Evolutionary conservation across 2,329 filamentous ascomycete genomes (phyloP), one percentile per base, ranked within the genome.

Genomic region (Lojkania enalia): DNA sequence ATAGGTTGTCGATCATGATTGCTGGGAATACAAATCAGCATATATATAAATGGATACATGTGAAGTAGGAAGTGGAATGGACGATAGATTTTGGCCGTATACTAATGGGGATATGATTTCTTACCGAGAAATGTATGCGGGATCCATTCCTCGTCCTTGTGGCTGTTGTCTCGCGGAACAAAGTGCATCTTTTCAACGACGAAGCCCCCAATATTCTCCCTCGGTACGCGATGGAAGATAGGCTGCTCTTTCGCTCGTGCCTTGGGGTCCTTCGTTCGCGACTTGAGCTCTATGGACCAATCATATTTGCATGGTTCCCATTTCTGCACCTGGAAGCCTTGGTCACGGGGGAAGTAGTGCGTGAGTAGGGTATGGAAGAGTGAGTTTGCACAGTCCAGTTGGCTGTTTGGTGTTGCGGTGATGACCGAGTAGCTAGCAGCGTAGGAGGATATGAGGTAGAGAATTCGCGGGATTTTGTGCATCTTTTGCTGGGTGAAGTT

Each of bases 1-100:
- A 23, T 13, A 59, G 51, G 25, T 57, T 42, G 35, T 66, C 61
- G 15, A 64, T 49, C 31, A 63, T 48, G 33, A 66, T 58, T 18
- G 44, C 50, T n/a, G n/a, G n/a, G n/a, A n/a, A n/a, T n/a, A n/a
- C n/a, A n/a, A n/a, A n/a, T n/a, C n/a, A n/a, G n/a, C n/a, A n/a
- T n/a, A n/a, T n/a, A n/a, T n/a, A n/a, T n/a, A n/a, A n/a, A n/a
- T n/a, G n/a, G n/a, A n/a, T n/a, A n/a, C n/a, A n/a, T n/a, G n/a
- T n/a, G 13, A 64, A 20, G 32, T 52, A 55, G 1, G 23, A n/a
- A 27, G 23, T 27, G 23, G n/a, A 27, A n/a, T 21, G n/a, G 23
- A n/a, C 7, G 23, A n/a, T 27, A n/a, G 23, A 27, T 27, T 7
- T 7, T 7, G 23, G 23, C n/a, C 7, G 23, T n/a, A n/a, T 27